phyloP scores from a whole-genome alignment of 2,329 filamentous ascomycete species.

The Aspergillus brunneoviolaceus region DNA sequence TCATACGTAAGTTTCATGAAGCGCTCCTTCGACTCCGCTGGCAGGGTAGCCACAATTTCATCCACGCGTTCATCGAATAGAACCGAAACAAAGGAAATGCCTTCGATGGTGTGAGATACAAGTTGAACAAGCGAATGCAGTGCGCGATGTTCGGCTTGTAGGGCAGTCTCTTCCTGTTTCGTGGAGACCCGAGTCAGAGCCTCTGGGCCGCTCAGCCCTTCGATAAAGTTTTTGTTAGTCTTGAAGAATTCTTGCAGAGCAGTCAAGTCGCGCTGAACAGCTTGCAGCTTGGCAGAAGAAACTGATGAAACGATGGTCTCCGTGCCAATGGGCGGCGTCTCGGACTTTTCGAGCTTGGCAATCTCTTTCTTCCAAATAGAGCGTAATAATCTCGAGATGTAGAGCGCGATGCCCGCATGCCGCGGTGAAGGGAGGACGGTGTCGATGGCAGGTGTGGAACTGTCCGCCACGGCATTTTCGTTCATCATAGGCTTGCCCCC shows the following conservation, averaged over 20 bases:
- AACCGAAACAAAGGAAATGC: conserved; percentile 92
- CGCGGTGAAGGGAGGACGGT: conserved; percentile 83
- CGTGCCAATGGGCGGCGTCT: conserved; percentile 56
- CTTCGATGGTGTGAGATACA: conserved; percentile 88
- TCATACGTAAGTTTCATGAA: conserved; percentile 82
- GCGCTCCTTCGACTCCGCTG: conserved; percentile 66
- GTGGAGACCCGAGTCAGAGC: conserved; percentile 75
- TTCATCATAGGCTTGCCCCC: conserved; percentile 84
- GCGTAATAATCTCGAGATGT: conserved; percentile 82
- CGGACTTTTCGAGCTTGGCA: conserved; percentile 56
- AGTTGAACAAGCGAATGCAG: conserved; percentile 82
- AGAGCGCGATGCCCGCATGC: conserved; percentile 83
- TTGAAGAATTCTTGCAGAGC: conserved; percentile 78
- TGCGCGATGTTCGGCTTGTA: conserved; percentile 92
- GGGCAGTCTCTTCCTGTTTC: conserved; percentile 84
- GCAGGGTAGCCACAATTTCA: conserved; percentile 78
- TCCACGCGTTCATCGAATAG: conserved; percentile 90
- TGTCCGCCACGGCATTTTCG: conserved; percentile 67
- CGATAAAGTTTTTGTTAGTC: conserved; percentile 86
- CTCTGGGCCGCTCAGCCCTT: conserved; percentile 87
- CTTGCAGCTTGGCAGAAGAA: conserved; percentile 64
- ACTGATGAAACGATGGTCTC: conserved; percentile 68
- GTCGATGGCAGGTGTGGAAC: conserved; percentile 67
- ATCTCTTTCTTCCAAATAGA: conserved; percentile 84
- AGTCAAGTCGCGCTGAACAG: conserved; percentile 77